These are phyloP conservation scores for Talaromyces atroroseus DNA, from an alignment of 2,329 filamentous ascomycete genomes.

Conservation along the genomic window DNA sequence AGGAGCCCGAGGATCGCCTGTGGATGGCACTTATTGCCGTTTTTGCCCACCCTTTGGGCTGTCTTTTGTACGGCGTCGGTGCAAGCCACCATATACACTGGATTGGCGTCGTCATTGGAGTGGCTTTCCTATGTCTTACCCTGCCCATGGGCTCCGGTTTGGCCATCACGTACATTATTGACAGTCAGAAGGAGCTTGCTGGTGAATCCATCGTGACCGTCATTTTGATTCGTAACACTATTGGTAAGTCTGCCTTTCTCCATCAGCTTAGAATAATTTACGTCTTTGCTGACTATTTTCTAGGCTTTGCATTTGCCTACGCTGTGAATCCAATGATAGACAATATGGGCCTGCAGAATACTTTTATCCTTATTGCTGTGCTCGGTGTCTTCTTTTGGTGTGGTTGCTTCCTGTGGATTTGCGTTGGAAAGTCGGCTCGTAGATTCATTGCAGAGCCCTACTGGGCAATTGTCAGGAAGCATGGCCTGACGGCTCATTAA, in stretches of 20 bases:
- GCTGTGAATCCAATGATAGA: constrained; percentile 27
- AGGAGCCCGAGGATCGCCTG: constrained; percentile 33
- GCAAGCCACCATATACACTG: constrained; percentile 24
- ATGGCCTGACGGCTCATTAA: neutral
- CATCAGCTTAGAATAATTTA: neutral
- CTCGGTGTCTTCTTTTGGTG: constrained; percentile 16
- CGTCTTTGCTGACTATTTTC: neutral
- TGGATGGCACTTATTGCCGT: constrained; percentile 25
- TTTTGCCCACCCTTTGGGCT: constrained; percentile 20
- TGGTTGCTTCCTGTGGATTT: neutral
- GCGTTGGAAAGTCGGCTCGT: neutral
- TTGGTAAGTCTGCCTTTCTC: constrained; percentile 22
- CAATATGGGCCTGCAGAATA: constrained; percentile 20
- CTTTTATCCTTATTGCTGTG: constrained; percentile 31
- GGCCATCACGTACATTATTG: constrained; percentile 24
- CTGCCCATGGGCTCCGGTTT: constrained; percentile 18
- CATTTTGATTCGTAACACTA: constrained; percentile 37
- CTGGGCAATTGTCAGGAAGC: constrained; percentile 1
- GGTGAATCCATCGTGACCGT: constrained; percentile 29
- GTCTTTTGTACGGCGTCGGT: constrained; percentile 26
- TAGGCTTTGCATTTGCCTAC: constrained; percentile 27
- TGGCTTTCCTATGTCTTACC: constrained; percentile 25
- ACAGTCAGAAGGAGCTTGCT: constrained; percentile 24
- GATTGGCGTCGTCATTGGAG: constrained; percentile 26
- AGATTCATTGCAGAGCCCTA: neutral